Percentiles rank a stretch among this genome's conserved stretches.
These are phyloP conservation scores for Ceratobasidium papillatum DNA, from an alignment of 1,284 basidiomycete genomes.

Conservation along the genomic window DNA sequence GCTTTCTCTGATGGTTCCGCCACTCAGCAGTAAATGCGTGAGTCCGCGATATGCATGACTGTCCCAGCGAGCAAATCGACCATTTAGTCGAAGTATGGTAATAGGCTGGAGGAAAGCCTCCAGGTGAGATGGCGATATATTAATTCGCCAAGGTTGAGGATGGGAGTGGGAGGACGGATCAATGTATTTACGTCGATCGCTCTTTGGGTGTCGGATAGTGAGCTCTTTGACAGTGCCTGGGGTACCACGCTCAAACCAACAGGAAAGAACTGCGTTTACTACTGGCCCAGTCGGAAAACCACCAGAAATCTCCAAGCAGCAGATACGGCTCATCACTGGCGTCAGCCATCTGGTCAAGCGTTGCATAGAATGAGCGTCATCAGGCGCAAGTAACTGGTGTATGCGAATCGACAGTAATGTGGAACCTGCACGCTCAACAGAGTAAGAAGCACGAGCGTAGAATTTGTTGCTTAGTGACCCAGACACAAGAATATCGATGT, in stretches of 20 bases:
- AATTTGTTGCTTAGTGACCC: not conserved
- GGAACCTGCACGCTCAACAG: not conserved
- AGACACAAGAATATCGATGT: not conserved
- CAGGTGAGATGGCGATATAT: not conserved
- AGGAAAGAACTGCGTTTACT: not conserved
- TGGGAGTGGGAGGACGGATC: not conserved
- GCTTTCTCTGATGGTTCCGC: not conserved
- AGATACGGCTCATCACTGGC: not conserved
- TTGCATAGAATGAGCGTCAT: not conserved
- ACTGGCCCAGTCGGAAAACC: not conserved
- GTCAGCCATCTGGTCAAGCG: not conserved
- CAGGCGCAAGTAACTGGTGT: not conserved
- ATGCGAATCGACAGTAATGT: not conserved
- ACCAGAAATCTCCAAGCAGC: not conserved
- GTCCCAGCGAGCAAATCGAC: not conserved
- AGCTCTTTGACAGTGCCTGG: not conserved
- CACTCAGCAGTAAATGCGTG: not conserved
- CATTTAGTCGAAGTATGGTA: not conserved
- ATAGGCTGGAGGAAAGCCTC: not conserved
- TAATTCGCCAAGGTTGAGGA: not conserved
- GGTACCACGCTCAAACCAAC: not conserved
- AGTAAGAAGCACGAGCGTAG: not conserved
- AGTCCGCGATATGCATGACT: slow-evolving; percentile 1
- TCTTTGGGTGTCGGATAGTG: not conserved
- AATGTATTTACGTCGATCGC: not conserved